Evolutionary conservation across 1,139 yeast genomes (phyloP).

Genomic region (Chernovozyma sophiae-reginae): DNA sequence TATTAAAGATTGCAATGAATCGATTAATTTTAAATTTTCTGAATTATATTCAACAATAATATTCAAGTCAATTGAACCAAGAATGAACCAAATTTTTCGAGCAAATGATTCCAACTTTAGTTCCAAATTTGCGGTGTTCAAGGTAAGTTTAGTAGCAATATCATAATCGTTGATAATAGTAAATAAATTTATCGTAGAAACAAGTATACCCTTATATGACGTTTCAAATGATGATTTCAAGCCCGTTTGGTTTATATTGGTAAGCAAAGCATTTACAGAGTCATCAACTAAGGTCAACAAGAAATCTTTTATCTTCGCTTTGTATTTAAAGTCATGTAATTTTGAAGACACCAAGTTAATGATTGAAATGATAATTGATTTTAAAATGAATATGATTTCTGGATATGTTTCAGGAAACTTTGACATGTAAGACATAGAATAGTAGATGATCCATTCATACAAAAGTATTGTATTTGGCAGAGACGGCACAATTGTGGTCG

Average conservation of each 20-base stretch:
- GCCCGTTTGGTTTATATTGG: not conserved
- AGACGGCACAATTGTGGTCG: not conserved
- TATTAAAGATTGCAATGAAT: conserved; percentile 27
- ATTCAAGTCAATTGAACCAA: conserved; percentile 13
- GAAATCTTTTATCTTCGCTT: conserved; percentile 14
- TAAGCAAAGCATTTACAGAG: conserved; percentile 11
- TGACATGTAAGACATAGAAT: conserved; percentile 24
- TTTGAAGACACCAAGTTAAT: conserved; percentile 28
- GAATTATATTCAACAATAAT: conserved; percentile 1
- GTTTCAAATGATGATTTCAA: not conserved
- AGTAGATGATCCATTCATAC: conserved; percentile 32
- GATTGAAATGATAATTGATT: conserved; percentile 28
- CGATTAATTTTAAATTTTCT: conserved; percentile 12
- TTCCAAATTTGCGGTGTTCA: conserved; percentile 19
- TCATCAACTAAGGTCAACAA: conserved; percentile 14
- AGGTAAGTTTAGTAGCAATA: conserved; percentile 26
- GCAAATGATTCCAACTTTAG: conserved; percentile 30
- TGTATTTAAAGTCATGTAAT: conserved; percentile 25
- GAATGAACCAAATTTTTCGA: conserved; percentile 33
- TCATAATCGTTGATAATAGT: conserved; percentile 37
- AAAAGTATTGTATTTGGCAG: conserved; percentile 9
- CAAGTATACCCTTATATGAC: conserved; percentile 8
- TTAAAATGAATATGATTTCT: conserved; percentile 19
- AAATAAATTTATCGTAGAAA: conserved; percentile 26
- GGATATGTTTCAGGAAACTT: conserved; percentile 11